Percentiles rank a stretch among this genome's conserved stretches.
These are phyloP conservation scores for Plectosphaerella sp. DNA, from an alignment of 2,329 filamentous ascomycete species.

Conservation along the genomic window DNA sequence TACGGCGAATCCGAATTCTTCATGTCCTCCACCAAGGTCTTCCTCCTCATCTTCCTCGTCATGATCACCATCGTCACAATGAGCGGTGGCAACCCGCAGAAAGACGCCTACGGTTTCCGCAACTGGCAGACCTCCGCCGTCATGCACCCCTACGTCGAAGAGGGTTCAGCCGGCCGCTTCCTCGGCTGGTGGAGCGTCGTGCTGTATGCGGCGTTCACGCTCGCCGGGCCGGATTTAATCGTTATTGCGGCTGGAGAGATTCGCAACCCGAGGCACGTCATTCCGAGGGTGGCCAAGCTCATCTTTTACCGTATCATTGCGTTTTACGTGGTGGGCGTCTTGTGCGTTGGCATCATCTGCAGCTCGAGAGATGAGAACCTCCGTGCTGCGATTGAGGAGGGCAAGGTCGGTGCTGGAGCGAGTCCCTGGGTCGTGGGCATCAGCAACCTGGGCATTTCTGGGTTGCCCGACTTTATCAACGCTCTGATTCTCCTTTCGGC, in stretches of 20 bases:
- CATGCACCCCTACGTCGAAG: conserved; percentile 27
- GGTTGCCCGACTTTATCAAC: conserved; percentile 56
- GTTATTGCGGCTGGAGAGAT: conserved; percentile 53
- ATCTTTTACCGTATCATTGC: conserved; percentile 68
- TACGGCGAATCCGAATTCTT: conserved; percentile 44
- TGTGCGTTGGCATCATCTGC: conserved; percentile 56
- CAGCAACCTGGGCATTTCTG: conserved; percentile 45
- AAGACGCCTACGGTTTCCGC: conserved; percentile 46
- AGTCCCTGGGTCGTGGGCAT: conserved; percentile 50
- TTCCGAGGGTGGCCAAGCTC: conserved; percentile 67
- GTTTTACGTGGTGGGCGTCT: conserved; percentile 65
- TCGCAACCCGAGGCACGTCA: conserved; percentile 58
- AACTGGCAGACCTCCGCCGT: conserved; percentile 37
- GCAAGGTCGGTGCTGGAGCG: conserved; percentile 44
- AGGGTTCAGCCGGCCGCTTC: conserved; percentile 54
- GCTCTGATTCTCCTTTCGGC: conserved; percentile 27
- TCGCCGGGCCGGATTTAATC: conserved; percentile 65
- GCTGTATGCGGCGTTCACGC: conserved; percentile 65
- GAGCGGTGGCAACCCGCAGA: conserved; percentile 61
- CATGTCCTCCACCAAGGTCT: conserved; percentile 51
- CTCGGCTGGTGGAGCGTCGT: conserved; percentile 52
- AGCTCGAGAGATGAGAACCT: conserved; percentile 55
- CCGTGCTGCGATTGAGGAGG: conserved; percentile 46
- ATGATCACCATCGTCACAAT: conserved; percentile 63
- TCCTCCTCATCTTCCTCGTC: conserved; percentile 50